Evolutionary conservation across 2,329 filamentous ascomycete genomes (phyloP), one percentile per base, ranked within the genome.

Genomic region (Beauveria scarabaeidicola): DNA sequence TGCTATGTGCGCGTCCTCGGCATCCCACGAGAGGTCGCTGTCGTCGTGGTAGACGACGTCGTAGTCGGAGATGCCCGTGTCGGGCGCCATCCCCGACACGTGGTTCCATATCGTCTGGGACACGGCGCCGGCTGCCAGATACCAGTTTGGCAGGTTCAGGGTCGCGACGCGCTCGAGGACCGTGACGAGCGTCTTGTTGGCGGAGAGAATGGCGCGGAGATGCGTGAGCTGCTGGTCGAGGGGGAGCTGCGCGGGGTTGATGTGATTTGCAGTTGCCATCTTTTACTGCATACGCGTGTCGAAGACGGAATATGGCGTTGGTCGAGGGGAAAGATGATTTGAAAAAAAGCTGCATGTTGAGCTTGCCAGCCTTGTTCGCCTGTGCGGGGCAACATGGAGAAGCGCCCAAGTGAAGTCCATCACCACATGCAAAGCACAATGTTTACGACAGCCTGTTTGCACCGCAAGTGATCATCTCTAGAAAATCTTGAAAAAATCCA

Each of bases 41-140:
- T 41, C 61, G 59, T 74, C 72, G 10, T 67, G 69, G 50, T 74
- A 74, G 21, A 74, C 66, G 15, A 74, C 62, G 43, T 74, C 73
- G 60, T 74, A 74, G 62, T 74, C 73, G 15, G 64, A 51, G 54
- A 74, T 75, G 46, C 73, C 72, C 0, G 65, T 68, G 8, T 72
- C 68, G 0, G 72, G 65, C 3, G 67, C 64, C 6, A 66, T 61
- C 7, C 61, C 51, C 3, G 69, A 69, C 13, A 70, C 61, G 17
- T 65, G 61, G 58, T 74, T 74, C 73, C 73, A 74, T n/a, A 74
- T 70, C 0, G 73, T 73, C 32, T 75, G 73, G 1, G 72, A 73
- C 46, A 73, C 60, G 21, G 70, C 65, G 29, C 72, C 72, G 1
- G 68, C 71, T 1, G 71, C 71, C n/a, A 73, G 50, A 27, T 73